Evolutionary conservation across 2,329 filamentous ascomycete species (phyloP), one percentile per base, ranked within the genome.

Genomic region (Aspergillus texensis): DNA sequence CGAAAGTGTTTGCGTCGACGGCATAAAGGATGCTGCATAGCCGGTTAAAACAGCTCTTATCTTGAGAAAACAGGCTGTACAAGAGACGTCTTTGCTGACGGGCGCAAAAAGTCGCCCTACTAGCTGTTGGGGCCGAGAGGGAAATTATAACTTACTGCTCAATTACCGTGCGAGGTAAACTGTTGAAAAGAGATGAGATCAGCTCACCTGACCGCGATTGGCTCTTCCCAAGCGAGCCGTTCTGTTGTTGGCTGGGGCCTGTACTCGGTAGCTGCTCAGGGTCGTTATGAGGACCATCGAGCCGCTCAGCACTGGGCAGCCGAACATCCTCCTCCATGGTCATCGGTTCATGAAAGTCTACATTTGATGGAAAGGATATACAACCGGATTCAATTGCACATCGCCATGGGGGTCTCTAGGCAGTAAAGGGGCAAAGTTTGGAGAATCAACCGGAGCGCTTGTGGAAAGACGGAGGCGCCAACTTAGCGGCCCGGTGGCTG

Each of bases 1-100:
- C 80, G 69, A 84, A 84, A 26, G 73, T 75, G 67, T 82, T 81
- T 53, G 81, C 75, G 70, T 83, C 81, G 39, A 76, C 81, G 34
- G 72, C 69, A 71, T 80, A 82, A 55, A 84, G 74, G 65, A 83
- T 82, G 65, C 82, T 84, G 68, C 57, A 58, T 32, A 53, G 54
- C 58, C 57, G 26, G 69, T 74, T 68, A 74, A 71, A 64, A 68
- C 45, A 52, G 50, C 30, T 58, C 48, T 43, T 53, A 46, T 36
- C 32, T 16, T n/a, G 32, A 30, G 43, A 36, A n/a, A 28, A 46
- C 41, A 46, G 36, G 53, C 24, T 52, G 26, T 32, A 52, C 48
- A 32, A 61, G 50, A 45, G 45, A 46, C 19, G 19, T 60, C 43
- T 43, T 19, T 58, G 41, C 46, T 36, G 43, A 34, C 57, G 58